Percentiles rank a stretch among this genome's conserved stretches.
phyloP scores from a whole-genome alignment of 371 early-diverging fungal species.

The Mortierella sp. region DNA sequence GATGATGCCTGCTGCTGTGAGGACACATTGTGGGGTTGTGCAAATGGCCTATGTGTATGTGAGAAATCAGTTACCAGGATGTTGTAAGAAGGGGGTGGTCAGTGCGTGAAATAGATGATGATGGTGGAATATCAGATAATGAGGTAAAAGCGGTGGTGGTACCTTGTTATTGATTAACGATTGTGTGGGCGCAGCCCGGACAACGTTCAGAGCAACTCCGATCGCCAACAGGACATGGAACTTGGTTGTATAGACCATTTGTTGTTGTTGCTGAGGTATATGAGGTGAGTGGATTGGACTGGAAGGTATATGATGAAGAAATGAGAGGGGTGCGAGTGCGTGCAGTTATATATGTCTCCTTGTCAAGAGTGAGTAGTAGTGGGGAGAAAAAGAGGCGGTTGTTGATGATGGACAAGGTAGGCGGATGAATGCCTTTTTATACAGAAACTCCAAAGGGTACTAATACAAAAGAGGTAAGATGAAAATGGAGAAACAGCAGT shows the following conservation, averaged over 20 bases:
- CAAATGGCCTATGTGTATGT: constrained; percentile 59
- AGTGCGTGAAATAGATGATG: background rate
- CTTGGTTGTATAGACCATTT: background rate
- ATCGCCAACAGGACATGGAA: constrained; percentile 13
- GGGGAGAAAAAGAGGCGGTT: background rate
- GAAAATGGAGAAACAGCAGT: background rate
- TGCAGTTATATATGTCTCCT: background rate
- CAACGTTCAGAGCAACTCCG: constrained; percentile 38
- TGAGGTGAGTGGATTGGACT: background rate
- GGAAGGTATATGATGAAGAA: background rate
- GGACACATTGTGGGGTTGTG: constrained; percentile 69
- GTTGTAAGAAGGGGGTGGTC: background rate
- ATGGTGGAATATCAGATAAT: background rate
- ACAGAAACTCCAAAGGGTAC: background rate
- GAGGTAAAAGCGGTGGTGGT: background rate
- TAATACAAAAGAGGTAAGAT: background rate
- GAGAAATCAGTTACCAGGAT: background rate
- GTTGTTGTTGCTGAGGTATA: background rate
- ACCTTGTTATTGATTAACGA: background rate
- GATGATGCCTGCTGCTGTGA: constrained; percentile 68
- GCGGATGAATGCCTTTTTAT: background rate
- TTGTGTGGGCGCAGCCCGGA: background rate
- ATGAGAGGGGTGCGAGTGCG: background rate
- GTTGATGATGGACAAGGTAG: background rate
- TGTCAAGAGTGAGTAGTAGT: background rate